Evolutionary conservation across 2,329 filamentous ascomycete species (phyloP).

Genomic region (Penicillium decumbens): DNA sequence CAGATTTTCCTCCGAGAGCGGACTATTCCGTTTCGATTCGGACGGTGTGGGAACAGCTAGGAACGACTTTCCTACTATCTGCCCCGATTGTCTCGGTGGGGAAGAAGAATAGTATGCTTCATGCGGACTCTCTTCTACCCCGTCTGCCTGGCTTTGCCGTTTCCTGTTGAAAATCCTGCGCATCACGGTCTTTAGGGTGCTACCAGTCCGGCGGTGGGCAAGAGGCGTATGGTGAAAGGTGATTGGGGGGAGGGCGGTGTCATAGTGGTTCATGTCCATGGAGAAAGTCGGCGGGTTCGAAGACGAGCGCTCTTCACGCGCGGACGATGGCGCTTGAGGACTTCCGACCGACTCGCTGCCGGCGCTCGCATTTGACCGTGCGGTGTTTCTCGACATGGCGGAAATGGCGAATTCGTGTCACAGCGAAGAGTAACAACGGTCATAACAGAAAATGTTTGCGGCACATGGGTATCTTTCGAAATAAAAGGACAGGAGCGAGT

Average conservation of each 20-base stretch:
- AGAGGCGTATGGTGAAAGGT: constrained; percentile 25
- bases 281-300: constrained; percentile 14
- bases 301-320: constrained; percentile 15
- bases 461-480: constrained; percentile 17
- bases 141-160: constrained; percentile 32
- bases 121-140: constrained; percentile 22
- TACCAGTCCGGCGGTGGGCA: constrained; percentile 39
- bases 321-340: constrained; percentile 8
- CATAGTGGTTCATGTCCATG: constrained; percentile 17
- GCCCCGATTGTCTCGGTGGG: constrained; percentile 11
- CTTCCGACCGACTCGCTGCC: constrained; percentile 18
- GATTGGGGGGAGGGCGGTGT: constrained; percentile 32
- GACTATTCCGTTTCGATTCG: constrained; percentile 22
- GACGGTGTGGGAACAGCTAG: constrained; percentile 24
- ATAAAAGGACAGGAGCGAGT: constrained; percentile 6
- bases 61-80: constrained; percentile 19
- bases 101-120: constrained; percentile 18
- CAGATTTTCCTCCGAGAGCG: constrained; percentile 21
- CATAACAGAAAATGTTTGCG: constrained; percentile 20
- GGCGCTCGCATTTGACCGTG: constrained; percentile 18
- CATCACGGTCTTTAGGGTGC: constrained; percentile 44
- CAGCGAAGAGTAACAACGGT: neutral
- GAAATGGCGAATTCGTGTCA: neutral
- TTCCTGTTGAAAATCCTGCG: constrained; percentile 43
- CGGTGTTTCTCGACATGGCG: constrained; percentile 15